Percentiles rank a stretch among this genome's conserved stretches.
Evolutionary conservation across 2,329 filamentous ascomycete genomes (phyloP).

Genomic region (Madurella mycetomatis): DNA sequence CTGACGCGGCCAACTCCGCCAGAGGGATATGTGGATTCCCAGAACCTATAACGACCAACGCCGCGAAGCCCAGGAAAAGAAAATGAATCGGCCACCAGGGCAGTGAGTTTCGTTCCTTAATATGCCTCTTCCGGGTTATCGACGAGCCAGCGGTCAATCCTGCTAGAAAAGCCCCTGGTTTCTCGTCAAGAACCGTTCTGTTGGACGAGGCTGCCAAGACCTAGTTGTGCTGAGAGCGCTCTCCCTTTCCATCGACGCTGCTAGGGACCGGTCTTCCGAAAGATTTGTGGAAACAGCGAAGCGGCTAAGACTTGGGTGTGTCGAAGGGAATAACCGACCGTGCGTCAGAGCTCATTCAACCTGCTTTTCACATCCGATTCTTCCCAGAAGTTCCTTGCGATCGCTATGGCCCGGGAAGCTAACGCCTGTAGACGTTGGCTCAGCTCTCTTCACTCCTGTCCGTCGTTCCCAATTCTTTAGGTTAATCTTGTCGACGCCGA

Average conservation of each 20-base stretch:
- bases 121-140: background rate
- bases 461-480: slow-evolving; percentile 60
- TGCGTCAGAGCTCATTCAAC: slow-evolving; percentile 40
- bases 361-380: slow-evolving; percentile 80
- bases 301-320: background rate
- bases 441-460: slow-evolving; percentile 50
- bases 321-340: background rate
- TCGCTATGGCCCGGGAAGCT: slow-evolving; percentile 68
- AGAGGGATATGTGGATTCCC: background rate
- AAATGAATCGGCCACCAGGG: background rate
- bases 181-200: background rate
- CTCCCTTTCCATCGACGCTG: too few species aligned
- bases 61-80: background rate
- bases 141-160: background rate
- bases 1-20: background rate
- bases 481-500: slow-evolving; percentile 67
- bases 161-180: background rate
- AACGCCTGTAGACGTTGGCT: slow-evolving; percentile 49
- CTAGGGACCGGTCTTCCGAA: too few species aligned
- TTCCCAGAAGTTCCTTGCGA: slow-evolving; percentile 73
- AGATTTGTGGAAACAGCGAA: background rate
- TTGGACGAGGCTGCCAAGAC: background rate
- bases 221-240: background rate
- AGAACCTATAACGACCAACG: background rate
- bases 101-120: background rate